A percentile compares a stretch with the other conserved stretches of the same genome.
phyloP scores from a whole-genome alignment of 768 basidiomycete genomes.

The Macrolepiota fuliginosa region DNA sequence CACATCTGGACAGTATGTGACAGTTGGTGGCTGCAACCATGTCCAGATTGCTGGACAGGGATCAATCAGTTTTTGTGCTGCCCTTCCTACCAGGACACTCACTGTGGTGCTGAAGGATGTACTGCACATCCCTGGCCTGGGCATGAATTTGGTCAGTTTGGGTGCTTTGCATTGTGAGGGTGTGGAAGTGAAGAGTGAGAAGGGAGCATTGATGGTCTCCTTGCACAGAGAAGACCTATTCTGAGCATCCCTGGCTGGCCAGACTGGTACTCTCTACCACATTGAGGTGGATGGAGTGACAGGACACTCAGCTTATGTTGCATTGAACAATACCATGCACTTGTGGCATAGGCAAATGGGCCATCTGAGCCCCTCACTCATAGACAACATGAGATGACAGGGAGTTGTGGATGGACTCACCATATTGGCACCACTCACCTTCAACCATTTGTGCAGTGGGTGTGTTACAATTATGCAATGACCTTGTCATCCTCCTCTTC shows the following conservation, averaged over 20 bases:
- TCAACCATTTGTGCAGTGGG: constrained; percentile 19
- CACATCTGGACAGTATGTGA: constrained; percentile 7
- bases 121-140: constrained; percentile 18
- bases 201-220: background rate
- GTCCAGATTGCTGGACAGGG: constrained; percentile 16
- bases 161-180: constrained; percentile 14
- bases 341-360: constrained; percentile 24
- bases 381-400: constrained; percentile 19
- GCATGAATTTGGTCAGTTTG: constrained; percentile 19
- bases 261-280: background rate
- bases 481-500: too few relatives aligned
- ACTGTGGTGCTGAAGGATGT: constrained; percentile 13
- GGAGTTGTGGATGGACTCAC: constrained; percentile 26
- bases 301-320: background rate
- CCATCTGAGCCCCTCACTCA: too few relatives aligned
- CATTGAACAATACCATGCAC: background rate
- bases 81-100: constrained; percentile 2
- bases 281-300: background rate
- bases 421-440: constrained; percentile 14
- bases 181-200: constrained; percentile 4
- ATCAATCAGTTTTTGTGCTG: constrained; percentile 9
- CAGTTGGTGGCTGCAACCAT: constrained; percentile 15
- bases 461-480: too few relatives aligned
- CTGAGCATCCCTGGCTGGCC: background rate
- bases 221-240: background rate